phyloP scores from a whole-genome alignment of 1,284 basidiomycete species.

The Cryptococcus hybrid region DNA sequence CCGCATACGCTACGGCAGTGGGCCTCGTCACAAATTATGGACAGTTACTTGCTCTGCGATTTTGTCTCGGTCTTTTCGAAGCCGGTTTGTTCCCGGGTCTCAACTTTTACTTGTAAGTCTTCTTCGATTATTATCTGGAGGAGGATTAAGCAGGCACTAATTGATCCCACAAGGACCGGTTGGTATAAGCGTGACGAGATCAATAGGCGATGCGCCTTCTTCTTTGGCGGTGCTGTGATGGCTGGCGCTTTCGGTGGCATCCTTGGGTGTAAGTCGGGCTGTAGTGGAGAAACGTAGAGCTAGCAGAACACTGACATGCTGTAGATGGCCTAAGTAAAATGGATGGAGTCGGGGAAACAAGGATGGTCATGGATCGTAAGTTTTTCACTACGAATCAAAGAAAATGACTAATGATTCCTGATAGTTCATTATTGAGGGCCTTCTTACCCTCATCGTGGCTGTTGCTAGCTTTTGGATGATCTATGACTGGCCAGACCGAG shows the following conservation, averaged over 20 bases:
- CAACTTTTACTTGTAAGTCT: constrained; percentile 20
- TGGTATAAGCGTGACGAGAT: constrained; percentile 23
- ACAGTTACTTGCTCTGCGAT: constrained; percentile 61
- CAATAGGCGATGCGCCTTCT: constrained; percentile 35
- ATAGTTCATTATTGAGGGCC: constrained; percentile 49
- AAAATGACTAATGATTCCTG: neutral
- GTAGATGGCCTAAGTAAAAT: constrained; percentile 49
- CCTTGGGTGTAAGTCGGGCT: constrained; percentile 14
- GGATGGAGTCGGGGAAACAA: constrained; percentile 44
- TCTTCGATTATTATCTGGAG: too few species aligned
- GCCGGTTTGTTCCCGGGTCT: constrained; percentile 62
- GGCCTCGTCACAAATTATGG: constrained; percentile 62
- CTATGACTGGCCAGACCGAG: constrained; percentile 48
- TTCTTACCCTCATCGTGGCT: constrained; percentile 42
- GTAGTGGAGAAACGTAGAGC: neutral
- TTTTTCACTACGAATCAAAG: neutral
- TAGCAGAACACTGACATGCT: neutral
- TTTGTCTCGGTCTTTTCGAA: constrained; percentile 65
- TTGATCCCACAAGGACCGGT: constrained; percentile 2
- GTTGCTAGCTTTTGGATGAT: constrained; percentile 40
- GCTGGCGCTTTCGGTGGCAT: constrained; percentile 42
- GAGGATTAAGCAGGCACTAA: too few species aligned
- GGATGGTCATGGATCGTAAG: constrained; percentile 50
- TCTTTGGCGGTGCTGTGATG: constrained; percentile 45
- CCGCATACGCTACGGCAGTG: constrained; percentile 14